These are phyloP conservation scores for Plectosphaerella plurivora DNA, from an alignment of 2,329 filamentous ascomycete genomes.

Conservation along the genomic window DNA sequence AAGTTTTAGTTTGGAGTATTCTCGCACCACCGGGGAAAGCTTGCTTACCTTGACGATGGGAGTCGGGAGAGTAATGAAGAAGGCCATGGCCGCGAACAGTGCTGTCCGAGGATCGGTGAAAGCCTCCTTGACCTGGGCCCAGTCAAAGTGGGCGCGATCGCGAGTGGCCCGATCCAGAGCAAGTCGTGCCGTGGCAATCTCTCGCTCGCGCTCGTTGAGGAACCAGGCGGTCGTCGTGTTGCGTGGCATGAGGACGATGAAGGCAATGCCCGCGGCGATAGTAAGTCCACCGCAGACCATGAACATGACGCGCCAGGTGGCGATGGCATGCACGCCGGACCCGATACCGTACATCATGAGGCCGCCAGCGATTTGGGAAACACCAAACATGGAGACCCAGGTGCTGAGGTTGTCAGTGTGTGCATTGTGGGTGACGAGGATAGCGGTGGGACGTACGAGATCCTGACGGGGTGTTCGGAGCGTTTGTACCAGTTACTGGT, in stretches of 20 bases:
- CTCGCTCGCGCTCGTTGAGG: constrained; percentile 4
- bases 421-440: not conserved
- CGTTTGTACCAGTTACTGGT: constrained; percentile 43
- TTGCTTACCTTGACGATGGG: constrained; percentile 14
- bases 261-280: constrained; percentile 1
- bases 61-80: constrained; percentile 14
- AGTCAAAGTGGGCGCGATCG: constrained; percentile 11
- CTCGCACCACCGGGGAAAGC: too few species aligned
- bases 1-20: not conserved
- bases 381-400: constrained; percentile 22
- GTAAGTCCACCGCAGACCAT: constrained; percentile 13
- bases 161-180: constrained; percentile 13
- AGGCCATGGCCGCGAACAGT: constrained; percentile 15
- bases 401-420: not conserved
- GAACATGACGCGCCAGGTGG: constrained; percentile 14
- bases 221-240: constrained; percentile 7
- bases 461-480: constrained; percentile 55
- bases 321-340: constrained; percentile 6
- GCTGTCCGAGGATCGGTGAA: constrained; percentile 6
- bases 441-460: constrained; percentile 17
- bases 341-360: constrained; percentile 23
- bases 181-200: constrained; percentile 7
- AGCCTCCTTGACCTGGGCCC: constrained; percentile 14
- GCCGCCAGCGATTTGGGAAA: constrained; percentile 19
- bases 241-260: constrained; percentile 4